Conservation (phyloP, 305 asterid species). For the Plantago lanceolata region DNA sequence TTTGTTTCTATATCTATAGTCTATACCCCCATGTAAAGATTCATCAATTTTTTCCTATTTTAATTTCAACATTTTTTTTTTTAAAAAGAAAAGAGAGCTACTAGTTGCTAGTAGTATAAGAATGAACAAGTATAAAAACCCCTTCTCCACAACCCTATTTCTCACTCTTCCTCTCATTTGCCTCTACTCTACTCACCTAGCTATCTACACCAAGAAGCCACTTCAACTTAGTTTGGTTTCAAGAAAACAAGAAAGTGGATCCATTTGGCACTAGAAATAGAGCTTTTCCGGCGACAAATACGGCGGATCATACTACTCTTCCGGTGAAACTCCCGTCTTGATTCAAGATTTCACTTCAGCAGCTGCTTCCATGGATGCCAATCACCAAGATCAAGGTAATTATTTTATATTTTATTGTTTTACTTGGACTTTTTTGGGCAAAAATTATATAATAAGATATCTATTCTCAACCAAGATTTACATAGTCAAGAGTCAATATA, state of each 20-base stretch:
- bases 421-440: neutral
- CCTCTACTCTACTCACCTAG: neutral
- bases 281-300: slow-evolving; percentile 40
- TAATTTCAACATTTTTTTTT: too few species aligned
- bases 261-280: slow-evolving; percentile 52
- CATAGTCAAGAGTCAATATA: too few species aligned
- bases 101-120: too few species aligned
- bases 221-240: neutral
- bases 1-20: too few species aligned
- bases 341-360: neutral
- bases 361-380: slow-evolving; percentile 8
- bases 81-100: too few species aligned
- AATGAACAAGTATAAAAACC: neutral
- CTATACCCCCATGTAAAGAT: too few species aligned
- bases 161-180: neutral
- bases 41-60: too few species aligned
- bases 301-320: slow-evolving; percentile 23
- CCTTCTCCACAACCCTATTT: slow-evolving; percentile 3
- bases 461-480: neutral
- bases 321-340: slow-evolving; percentile 15
- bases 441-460: neutral
- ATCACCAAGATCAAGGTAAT: slow-evolving; percentile 36
- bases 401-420: neutral
- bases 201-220: neutral
- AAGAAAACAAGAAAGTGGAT: slow-evolving; percentile 38